These are phyloP conservation scores for Wickerhamomyces sp. DNA, from an alignment of 1,139 yeast genomes.

Conservation along the genomic window DNA sequence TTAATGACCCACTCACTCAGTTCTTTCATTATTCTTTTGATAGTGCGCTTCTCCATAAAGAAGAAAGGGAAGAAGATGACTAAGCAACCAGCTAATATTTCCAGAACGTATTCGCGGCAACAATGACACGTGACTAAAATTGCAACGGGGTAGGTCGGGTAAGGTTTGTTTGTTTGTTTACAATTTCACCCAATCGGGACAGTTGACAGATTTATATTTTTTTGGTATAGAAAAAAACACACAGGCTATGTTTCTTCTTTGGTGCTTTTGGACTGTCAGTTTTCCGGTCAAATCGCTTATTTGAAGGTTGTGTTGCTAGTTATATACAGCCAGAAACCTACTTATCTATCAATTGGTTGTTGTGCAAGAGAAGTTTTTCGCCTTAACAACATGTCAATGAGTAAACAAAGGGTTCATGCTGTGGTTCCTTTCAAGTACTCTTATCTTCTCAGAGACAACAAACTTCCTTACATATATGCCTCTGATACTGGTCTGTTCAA, in stretches of 20 bases:
- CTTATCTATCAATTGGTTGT: too few relatives aligned
- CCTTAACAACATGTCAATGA: neutral
- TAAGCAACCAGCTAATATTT: too few relatives aligned
- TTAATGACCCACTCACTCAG: too few relatives aligned
- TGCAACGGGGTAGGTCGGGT: neutral
- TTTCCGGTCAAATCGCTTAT: too few relatives aligned
- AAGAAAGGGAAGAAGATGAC: too few relatives aligned
- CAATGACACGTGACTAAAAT: neutral
- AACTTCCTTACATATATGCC: slow-evolving; percentile 10
- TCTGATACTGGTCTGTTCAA: slow-evolving; percentile 19
- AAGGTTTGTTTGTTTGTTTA: slow-evolving; percentile 4
- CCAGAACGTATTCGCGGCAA: neutral
- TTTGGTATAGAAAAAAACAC: neutral
- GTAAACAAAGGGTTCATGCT: slow-evolving; percentile 1
- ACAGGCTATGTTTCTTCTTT: neutral
- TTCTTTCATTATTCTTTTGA: too few relatives aligned
- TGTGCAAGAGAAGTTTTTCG: too few relatives aligned
- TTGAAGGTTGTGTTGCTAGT: too few relatives aligned
- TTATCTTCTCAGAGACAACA: slow-evolving; percentile 9
- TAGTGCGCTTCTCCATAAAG: neutral
- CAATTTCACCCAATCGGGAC: slow-evolving; percentile 1
- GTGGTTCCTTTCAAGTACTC: slow-evolving; percentile 20
- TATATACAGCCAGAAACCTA: too few relatives aligned
- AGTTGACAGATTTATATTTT: neutral
- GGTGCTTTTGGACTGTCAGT: neutral